A percentile compares a stretch with the other conserved stretches of the same genome.
phyloP scores from a whole-genome alignment of 176 grass and related monocot species.

The Eleusine indica region DNA sequence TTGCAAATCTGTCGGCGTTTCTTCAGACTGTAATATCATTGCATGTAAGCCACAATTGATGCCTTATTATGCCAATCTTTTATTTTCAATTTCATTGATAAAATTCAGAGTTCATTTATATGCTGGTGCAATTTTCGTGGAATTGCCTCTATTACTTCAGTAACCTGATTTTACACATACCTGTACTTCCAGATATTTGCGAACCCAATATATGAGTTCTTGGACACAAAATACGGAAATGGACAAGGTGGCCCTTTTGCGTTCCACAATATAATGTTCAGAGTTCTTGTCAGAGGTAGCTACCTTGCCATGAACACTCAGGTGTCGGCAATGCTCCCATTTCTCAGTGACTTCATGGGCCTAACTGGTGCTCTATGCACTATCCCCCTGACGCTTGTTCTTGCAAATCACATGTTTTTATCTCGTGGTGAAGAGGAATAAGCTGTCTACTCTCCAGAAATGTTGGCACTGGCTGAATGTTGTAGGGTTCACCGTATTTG shows the following conservation, averaged over 20 bases:
- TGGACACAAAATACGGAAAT: constrained; percentile 86
- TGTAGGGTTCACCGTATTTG: constrained; percentile 59
- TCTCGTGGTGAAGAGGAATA: constrained; percentile 64
- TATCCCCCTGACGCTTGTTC: constrained; percentile 85
- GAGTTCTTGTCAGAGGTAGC: constrained; percentile 72
- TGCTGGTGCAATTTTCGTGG: too few relatives aligned
- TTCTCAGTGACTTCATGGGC: constrained; percentile 93
- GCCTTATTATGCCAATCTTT: neutral
- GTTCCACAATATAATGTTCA: constrained; percentile 69
- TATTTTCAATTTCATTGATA: neutral
- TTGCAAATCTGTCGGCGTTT: constrained; percentile 83
- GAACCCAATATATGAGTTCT: constrained; percentile 89
- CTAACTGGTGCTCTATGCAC: constrained; percentile 86
- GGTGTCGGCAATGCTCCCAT: constrained; percentile 79
- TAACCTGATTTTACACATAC: too few relatives aligned
- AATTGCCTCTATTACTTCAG: too few relatives aligned
- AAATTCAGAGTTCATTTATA: too few relatives aligned
- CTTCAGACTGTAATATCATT: constrained; percentile 85
- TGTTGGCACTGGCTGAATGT: constrained; percentile 94
- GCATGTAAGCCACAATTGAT: constrained; percentile 49
- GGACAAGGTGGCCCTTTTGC: constrained; percentile 64
- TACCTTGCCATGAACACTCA: constrained; percentile 79
- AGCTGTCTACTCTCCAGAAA: constrained; percentile 60
- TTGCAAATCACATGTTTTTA: constrained; percentile 96
- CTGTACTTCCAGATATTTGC: constrained; percentile 75